phyloP scores from a whole-genome alignment of 768 basidiomycete species.

The Tephrocybe rancida region DNA sequence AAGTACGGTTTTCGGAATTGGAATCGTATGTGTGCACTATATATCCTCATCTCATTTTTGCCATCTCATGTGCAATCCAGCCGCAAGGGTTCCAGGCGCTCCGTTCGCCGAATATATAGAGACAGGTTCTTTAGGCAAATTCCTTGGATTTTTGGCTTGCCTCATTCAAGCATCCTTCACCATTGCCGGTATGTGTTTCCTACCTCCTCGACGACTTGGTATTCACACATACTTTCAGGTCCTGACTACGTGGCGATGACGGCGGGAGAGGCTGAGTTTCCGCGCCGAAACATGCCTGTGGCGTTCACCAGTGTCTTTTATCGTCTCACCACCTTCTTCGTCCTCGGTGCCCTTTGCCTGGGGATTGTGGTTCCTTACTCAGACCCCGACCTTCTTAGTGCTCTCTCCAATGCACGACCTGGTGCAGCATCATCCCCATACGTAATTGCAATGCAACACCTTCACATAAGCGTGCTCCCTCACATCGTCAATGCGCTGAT shows the following conservation, averaged over 20 bases:
- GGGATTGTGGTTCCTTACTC: conserved; percentile 81
- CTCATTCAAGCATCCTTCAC: conserved; percentile 65
- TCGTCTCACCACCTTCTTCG: conserved; percentile 79
- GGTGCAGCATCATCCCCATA: conserved; percentile 75
- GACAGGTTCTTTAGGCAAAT: conserved; percentile 54
- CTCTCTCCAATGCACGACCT: conserved; percentile 56
- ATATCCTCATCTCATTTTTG: not conserved
- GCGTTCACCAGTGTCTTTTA: conserved; percentile 80
- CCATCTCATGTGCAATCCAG: conserved; percentile 21
- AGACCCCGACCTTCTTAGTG: conserved; percentile 55
- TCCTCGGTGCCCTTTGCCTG: conserved; percentile 68
- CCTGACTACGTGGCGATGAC: conserved; percentile 59
- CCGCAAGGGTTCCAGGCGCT: conserved; percentile 45
- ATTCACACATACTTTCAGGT: conserved; percentile 24
- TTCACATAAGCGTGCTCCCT: conserved; percentile 66
- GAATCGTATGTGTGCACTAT: conserved; percentile 37
- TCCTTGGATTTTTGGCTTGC: conserved; percentile 66
- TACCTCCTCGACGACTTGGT: not conserved
- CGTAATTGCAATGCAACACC: conserved; percentile 77
- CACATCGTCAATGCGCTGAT: conserved; percentile 75
- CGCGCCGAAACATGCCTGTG: conserved; percentile 68
- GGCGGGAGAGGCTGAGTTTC: conserved; percentile 73
- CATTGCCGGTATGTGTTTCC: conserved; percentile 48
- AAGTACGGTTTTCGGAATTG: conserved; percentile 57
- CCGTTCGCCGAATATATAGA: conserved; percentile 62